Evolutionary conservation across 1,139 yeast genomes (phyloP).

Genomic region (Sugiyamaella castrensis): DNA sequence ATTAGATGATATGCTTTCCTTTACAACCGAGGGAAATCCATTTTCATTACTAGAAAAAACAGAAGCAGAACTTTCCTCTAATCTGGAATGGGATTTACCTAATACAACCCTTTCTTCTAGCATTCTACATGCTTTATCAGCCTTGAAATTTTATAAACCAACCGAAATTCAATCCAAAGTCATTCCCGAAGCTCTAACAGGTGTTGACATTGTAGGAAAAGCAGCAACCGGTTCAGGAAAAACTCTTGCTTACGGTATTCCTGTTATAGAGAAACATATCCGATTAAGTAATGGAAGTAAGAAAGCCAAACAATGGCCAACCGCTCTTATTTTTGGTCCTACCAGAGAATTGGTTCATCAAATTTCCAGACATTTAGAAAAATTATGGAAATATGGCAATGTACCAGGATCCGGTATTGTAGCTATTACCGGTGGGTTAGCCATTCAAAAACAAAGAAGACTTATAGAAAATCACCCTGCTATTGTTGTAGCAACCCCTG

Average conservation of each 20-base stretch:
- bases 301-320: slow-evolving; percentile 45
- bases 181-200: slow-evolving; percentile 72
- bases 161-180: slow-evolving; percentile 78
- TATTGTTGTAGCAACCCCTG: slow-evolving; percentile 92
- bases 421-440: slow-evolving; percentile 90
- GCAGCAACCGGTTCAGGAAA: slow-evolving; percentile 99
- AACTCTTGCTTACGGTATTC: slow-evolving; percentile 91
- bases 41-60: slow-evolving; percentile 28
- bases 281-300: slow-evolving; percentile 18
- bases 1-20: slow-evolving; percentile 1
- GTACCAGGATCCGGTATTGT: slow-evolving; percentile 53
- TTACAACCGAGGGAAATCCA: slow-evolving; percentile 30
- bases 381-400: slow-evolving; percentile 51
- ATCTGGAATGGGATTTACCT: slow-evolving; percentile 33
- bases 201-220: slow-evolving; percentile 85
- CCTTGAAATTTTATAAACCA: slow-evolving; percentile 62
- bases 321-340: slow-evolving; percentile 86
- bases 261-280: slow-evolving; percentile 66
- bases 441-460: slow-evolving; percentile 90
- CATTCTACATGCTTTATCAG: slow-evolving; percentile 57
- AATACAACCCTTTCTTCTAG: slow-evolving; percentile 45
- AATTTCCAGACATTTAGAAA: slow-evolving; percentile 74
- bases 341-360: slow-evolving; percentile 97
- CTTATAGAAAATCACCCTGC: slow-evolving; percentile 71
- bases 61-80: slow-evolving; percentile 22